Conservation (phyloP, 2,329 filamentous ascomycete genomes). For the Talaromyces pinophilus region DNA sequence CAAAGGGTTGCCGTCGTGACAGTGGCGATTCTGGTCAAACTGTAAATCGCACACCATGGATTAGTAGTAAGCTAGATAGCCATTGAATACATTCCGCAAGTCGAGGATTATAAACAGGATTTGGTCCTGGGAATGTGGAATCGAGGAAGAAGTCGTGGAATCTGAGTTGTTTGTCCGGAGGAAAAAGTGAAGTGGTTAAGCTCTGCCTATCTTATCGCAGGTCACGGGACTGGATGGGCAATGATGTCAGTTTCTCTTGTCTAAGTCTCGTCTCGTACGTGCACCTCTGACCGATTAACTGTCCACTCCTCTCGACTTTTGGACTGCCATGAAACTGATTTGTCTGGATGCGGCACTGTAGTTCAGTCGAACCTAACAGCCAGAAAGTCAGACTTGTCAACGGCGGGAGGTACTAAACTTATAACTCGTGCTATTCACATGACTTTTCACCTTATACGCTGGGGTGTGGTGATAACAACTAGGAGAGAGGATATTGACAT, state of each 20-base stretch:
- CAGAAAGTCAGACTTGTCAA: too few species aligned
- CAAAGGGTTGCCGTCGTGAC: background rate
- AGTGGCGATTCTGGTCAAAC: background rate
- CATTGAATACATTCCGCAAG: background rate
- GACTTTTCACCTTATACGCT: too few species aligned
- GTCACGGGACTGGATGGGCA: background rate
- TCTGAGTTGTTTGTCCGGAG: background rate
- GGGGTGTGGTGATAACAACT: too few species aligned
- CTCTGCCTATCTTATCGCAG: constrained; percentile 12
- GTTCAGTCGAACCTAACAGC: too few species aligned
- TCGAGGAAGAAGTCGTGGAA: background rate
- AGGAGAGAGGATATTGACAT: background rate
- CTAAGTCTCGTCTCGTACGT: too few species aligned
- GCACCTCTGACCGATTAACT: too few species aligned
- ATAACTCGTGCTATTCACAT: too few species aligned
- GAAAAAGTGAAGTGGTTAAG: background rate
- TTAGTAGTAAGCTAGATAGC: background rate
- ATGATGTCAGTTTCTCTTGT: constrained; percentile 3
- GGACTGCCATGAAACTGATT: too few species aligned
- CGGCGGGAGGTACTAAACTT: too few species aligned
- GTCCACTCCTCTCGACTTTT: too few species aligned
- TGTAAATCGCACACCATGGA: background rate
- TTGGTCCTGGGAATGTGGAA: background rate
- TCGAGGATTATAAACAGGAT: background rate
- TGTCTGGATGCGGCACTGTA: too few species aligned